Base-by-base conservation (phyloP, 768 basidiomycete species). In the Pleurotus salmoneostramineus region DNA sequence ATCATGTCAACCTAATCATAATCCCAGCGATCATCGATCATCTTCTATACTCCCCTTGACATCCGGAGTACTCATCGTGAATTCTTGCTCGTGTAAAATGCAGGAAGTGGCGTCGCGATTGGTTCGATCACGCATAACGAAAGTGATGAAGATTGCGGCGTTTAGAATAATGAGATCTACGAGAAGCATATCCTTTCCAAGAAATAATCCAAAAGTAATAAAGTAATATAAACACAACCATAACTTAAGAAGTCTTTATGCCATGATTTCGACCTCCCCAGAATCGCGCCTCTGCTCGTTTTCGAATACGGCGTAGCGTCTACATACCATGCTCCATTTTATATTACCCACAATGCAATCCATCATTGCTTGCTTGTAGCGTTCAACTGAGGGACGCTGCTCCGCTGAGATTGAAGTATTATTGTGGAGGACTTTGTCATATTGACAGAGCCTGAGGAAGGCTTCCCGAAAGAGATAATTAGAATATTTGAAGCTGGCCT, bases 241-340 rank as follows among this genome's bases (percentile, higher is more conserved):
- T 6, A 17, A n/a, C n/a, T 45, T 6, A 45, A 17, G 44, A 45
- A 17, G 44, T n/a, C 44, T 11, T 15, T 17, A 45, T n/a, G 17
- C 15, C 31, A 33, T 54, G 3, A 32, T 27, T 27, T 27, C 37
- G 8, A 54, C 37, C 27, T 54, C 52, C 8, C 27, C 27, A 14
- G n/a, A 35, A 54, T n/a, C 27, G 12, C 52, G 27, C 15, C 14
- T 17, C 27, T 42, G 52, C 21, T 54, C 52, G 31, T 42, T 14
- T 21, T 42, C 52, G 40, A 54, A 54, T 14, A 54, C 52, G 7
- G 52, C 52, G 43, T 54, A 54, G 21, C 52, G 35, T 14, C 21
- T 40, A 31, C 52, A 54, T n/a, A 54, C 40, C 52, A 54, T 54
- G 17, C 52, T 54, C 52, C 52, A 54, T 31, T 54, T 54, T 6